Percentiles rank a stretch among this genome's conserved stretches.
These are phyloP conservation scores for Lolium perenne DNA, from an alignment of 176 grass and related monocot genomes.

Conservation along the genomic window DNA sequence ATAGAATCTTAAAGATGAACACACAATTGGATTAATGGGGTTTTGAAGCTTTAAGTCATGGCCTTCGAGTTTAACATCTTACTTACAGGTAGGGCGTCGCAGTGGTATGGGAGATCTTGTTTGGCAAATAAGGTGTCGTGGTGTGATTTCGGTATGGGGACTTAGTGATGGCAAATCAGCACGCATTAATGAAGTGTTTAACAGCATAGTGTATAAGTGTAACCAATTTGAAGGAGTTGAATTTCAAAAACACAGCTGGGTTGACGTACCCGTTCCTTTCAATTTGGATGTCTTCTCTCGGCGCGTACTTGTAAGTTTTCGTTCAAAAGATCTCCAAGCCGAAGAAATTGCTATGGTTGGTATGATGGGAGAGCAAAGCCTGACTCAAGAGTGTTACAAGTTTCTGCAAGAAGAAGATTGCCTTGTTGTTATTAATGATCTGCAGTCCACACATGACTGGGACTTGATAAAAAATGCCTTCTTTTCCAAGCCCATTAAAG, in stretches of 20 bases:
- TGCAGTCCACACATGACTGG: not conserved
- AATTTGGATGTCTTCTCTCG: slow-evolving; percentile 22
- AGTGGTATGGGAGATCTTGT: not conserved
- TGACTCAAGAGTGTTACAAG: not conserved
- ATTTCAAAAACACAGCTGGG: slow-evolving; percentile 26
- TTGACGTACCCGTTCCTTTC: not conserved
- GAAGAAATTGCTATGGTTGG: not conserved
- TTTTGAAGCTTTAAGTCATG: not conserved
- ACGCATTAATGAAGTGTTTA: not conserved
- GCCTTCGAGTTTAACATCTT: not conserved
- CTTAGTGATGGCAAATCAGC: not conserved
- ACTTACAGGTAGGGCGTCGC: not conserved
- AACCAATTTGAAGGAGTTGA: slow-evolving; percentile 1
- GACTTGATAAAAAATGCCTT: not conserved
- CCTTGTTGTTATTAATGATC: not conserved
- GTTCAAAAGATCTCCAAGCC: not conserved
- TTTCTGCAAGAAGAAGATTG: not conserved
- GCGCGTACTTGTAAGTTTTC: not conserved
- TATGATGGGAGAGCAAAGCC: not conserved
- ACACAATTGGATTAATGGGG: too few species aligned
- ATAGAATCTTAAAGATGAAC: too few species aligned
- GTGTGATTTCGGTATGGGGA: not conserved
- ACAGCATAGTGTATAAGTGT: not conserved
- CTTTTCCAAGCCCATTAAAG: not conserved
- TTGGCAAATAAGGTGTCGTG: not conserved